A percentile compares a stretch with the other conserved stretches of the same genome.
Evolutionary conservation across 345 rosid genomes (phyloP).

Genomic region (Sisymbrium altissimum): DNA sequence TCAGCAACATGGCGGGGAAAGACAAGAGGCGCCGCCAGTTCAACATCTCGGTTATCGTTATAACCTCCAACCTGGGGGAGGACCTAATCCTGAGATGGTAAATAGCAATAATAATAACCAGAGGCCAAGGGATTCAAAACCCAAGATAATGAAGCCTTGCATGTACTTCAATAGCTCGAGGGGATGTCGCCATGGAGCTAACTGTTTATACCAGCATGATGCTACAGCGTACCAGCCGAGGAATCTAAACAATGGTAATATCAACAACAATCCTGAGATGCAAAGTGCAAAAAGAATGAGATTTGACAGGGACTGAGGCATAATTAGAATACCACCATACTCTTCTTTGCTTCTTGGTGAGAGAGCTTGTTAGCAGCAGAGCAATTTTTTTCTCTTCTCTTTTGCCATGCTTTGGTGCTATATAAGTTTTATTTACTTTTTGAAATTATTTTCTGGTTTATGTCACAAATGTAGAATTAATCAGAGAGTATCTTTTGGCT

Average conservation of each 20-base stretch:
- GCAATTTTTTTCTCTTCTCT: conserved; percentile 9
- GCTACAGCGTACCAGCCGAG: conserved; percentile 49
- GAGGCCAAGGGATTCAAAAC: conserved; percentile 49
- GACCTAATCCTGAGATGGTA: conserved; percentile 49
- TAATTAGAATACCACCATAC: conserved; percentile 31
- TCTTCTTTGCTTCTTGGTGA: conserved; percentile 6
- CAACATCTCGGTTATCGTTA: conserved; percentile 43
- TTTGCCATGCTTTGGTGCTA: conserved; percentile 29
- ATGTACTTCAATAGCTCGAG: conserved; percentile 79
- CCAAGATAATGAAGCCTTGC: conserved; percentile 87
- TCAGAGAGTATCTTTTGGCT: conserved; percentile 8
- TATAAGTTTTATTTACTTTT: conserved; percentile 8
- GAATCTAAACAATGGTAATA: conserved; percentile 27
- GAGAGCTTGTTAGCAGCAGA: conserved; percentile 23
- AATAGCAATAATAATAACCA: conserved; percentile 42
- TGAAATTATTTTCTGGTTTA: background rate
- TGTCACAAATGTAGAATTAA: conserved; percentile 10
- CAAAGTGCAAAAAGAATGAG: conserved; percentile 82
- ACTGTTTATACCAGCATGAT: conserved; percentile 83
- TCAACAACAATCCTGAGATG: conserved; percentile 47
- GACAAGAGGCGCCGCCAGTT: conserved; percentile 48
- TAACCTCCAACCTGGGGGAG: conserved; percentile 38
- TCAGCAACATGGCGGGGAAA: conserved; percentile 96
- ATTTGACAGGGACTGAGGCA: conserved; percentile 83
- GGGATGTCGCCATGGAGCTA: conserved; percentile 90